Evolutionary conservation across 2,329 filamentous ascomycete species (phyloP), one percentile per base, ranked within the genome.

Genomic region (Colletotrichum liriopes): DNA sequence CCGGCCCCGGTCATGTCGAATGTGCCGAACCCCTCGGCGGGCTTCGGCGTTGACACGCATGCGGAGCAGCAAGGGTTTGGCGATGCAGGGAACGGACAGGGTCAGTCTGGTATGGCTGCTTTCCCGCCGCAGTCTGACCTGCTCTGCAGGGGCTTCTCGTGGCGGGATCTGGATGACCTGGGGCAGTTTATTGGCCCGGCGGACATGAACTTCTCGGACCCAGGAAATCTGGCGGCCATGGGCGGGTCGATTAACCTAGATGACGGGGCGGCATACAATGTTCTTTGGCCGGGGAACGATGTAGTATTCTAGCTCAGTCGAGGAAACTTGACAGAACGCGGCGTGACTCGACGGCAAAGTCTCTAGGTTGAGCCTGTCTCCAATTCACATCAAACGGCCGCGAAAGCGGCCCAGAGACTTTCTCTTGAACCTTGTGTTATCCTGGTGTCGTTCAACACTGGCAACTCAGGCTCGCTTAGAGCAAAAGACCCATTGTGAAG

Each of bases 111-210:
- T 26, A 51, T 61, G 49, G 3, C 14, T 29, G n/a, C 55, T 14
- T 47, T 59, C 35, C 58, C 58, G 26, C 58, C 56, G 12, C 69
- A 68, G 16, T 29, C 69, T 3, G 65, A 72, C 3, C 43, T 72
- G 9, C 52, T 85, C 63, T 82, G 86, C 2, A 87, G 90, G 63
- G 87, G 89, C 54, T 91, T 91, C 78, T 90, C 88, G 0, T 91
- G 89, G 89, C 82, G 90, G 1, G 88, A 91, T 76, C 80, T 91
- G 6, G 87, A 88, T 69, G 89, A 89, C 1, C 85, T 91, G 2
- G 88, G 88, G 0, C 88, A 91, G 73, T 90, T 88, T 71, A 82
- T 82, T 29, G 67, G 67, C 20, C 62, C 67, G 7, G 49, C 67
- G 2, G 71, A 71, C 43, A 62, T 65, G 56, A 39, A 11, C 58